These are phyloP conservation scores for Trichoderma breve DNA, from an alignment of 2,329 filamentous ascomycete genomes.

Conservation along the genomic window DNA sequence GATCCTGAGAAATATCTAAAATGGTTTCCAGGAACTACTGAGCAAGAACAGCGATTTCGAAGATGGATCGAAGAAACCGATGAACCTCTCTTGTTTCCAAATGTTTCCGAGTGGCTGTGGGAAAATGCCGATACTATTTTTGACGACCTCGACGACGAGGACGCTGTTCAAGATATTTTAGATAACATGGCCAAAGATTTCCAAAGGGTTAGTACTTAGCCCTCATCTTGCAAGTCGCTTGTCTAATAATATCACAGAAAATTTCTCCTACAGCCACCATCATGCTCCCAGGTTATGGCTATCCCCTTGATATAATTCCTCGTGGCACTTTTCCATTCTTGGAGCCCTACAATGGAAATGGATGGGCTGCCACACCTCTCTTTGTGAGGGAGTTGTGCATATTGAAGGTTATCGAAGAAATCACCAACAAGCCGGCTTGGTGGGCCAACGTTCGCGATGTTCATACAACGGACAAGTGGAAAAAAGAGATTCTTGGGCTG, in stretches of 20 bases:
- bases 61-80: not conserved
- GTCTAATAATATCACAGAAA: no score
- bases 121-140: no score
- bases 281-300: no score
- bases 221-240: no score
- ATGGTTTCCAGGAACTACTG: not conserved
- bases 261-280: no score
- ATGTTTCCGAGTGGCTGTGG: not conserved
- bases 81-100: not conserved
- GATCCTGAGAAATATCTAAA: not conserved
- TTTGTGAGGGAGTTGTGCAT: not conserved
- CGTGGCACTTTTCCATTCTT: no score
- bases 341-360: no score
- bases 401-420: not conserved
- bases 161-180: no score
- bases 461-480: not conserved
- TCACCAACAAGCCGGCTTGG: not conserved
- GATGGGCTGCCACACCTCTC: not conserved
- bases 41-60: not conserved
- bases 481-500: not conserved
- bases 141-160: no score
- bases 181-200: no score
- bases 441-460: rapidly evolving
- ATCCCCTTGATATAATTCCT: no score
- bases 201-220: no score